phyloP scores from a whole-genome alignment of 208 protist species.

The Lotmaria passim region DNA sequence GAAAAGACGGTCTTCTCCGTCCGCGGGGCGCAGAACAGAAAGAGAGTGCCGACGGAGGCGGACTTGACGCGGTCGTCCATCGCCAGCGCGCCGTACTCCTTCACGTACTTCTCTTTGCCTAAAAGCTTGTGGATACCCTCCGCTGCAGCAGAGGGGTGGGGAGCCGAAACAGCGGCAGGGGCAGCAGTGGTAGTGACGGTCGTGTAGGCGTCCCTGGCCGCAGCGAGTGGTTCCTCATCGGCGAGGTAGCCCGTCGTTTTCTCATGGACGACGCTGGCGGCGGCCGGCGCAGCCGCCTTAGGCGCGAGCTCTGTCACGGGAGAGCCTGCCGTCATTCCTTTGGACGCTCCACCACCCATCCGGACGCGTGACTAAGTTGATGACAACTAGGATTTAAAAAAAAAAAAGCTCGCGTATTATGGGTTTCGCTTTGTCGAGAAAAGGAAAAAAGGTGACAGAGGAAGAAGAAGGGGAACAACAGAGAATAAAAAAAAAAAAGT shows the following conservation, averaged over 20 bases:
- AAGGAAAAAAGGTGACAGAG: neutral
- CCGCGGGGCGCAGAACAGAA: conserved; percentile 68
- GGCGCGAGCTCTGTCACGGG: neutral
- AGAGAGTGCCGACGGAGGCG: conserved; percentile 44
- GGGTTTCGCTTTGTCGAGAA: too few species aligned
- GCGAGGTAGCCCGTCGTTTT: conserved; percentile 1
- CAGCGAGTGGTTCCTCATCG: too few species aligned
- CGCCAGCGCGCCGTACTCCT: conserved; percentile 72
- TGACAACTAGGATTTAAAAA: neutral
- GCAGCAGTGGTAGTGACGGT: neutral
- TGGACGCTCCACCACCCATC: conserved; percentile 22
- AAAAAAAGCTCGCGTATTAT: too few species aligned
- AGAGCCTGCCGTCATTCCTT: neutral
- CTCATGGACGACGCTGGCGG: neutral
- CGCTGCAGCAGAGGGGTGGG: neutral
- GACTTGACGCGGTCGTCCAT: conserved; percentile 62
- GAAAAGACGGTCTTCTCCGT: conserved; percentile 67
- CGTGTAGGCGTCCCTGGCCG: neutral
- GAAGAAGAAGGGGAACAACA: neutral
- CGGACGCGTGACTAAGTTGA: neutral
- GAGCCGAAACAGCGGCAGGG: neutral
- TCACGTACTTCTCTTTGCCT: conserved; percentile 87
- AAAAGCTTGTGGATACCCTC: conserved; percentile 35
- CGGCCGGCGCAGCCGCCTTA: neutral
- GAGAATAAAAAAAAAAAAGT: neutral